phyloP scores from a whole-genome alignment of 2,329 filamentous ascomycete species.

The Talaromyces sp. region DNA sequence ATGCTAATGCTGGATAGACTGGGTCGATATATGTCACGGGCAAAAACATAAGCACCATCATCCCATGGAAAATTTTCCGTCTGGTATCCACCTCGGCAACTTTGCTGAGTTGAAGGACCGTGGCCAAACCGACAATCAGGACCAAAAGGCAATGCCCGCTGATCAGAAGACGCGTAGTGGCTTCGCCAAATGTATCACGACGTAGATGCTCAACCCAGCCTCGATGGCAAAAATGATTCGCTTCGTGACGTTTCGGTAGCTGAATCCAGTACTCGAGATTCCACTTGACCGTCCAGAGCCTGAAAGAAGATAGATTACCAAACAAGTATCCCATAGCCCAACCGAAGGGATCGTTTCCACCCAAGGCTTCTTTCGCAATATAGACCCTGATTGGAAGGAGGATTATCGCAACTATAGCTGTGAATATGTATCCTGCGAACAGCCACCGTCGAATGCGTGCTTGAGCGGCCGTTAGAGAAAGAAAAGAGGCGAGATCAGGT shows the following conservation, averaged over 20 bases:
- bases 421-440: constrained; percentile 77
- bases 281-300: constrained; percentile 65
- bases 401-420: constrained; percentile 61
- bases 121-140: constrained; percentile 65
- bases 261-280: constrained; percentile 72
- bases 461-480: constrained; percentile 75
- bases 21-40: constrained; percentile 85
- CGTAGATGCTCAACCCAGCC: constrained; percentile 67
- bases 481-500: constrained; percentile 65
- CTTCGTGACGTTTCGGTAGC: constrained; percentile 52
- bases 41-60: constrained; percentile 95
- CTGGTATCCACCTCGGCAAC: constrained; percentile 91
- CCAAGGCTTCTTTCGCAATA: constrained; percentile 63
- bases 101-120: constrained; percentile 70
- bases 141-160: constrained; percentile 69
- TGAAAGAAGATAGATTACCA: constrained; percentile 69
- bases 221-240: constrained; percentile 40
- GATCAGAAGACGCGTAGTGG: constrained; percentile 76
- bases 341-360: constrained; percentile 74
- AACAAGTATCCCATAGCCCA: constrained; percentile 91
- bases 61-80: constrained; percentile 95
- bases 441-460: constrained; percentile 74
- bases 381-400: constrained; percentile 68
- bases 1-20: constrained; percentile 71
- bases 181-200: constrained; percentile 62